A percentile compares a stretch with the other conserved stretches of the same genome.
Conservation (phyloP, 805 yeast species). For the Zygosaccharomyces siamensis region DNA sequence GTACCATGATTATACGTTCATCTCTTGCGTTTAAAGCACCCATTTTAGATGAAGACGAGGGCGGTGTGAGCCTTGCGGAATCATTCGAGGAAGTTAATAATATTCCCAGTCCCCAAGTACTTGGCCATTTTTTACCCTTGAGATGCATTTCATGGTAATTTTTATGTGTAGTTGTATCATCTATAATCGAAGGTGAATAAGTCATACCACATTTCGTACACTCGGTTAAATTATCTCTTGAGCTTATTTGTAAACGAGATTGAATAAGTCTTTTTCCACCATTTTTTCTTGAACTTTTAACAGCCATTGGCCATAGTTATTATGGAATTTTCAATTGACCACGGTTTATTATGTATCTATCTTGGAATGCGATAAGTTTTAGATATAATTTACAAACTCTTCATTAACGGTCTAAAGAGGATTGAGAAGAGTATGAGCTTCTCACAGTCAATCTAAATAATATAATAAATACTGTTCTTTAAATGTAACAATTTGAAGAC, state of each 20-base stretch:
- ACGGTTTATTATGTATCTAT: background rate
- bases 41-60: conserved; percentile 13
- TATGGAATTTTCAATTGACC: background rate
- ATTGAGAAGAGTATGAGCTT: background rate
- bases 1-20: conserved; percentile 37
- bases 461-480: background rate
- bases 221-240: conserved; percentile 9
- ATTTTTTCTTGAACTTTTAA: background rate
- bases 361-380: background rate
- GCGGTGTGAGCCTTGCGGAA: conserved; percentile 10
- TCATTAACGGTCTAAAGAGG: background rate
- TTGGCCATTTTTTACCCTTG: conserved; percentile 48
- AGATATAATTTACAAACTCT: background rate
- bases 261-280: conserved; percentile 13
- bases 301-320: background rate
- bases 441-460: background rate
- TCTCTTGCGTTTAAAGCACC: background rate
- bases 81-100: background rate
- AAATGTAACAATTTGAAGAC: background rate
- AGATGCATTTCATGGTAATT: conserved; percentile 47
- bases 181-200: conserved; percentile 17
- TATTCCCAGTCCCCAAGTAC: conserved; percentile 34
- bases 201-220: conserved; percentile 31
- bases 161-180: conserved; percentile 37
- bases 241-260: conserved; percentile 19